Evolutionary conservation across 2,329 filamentous ascomycete genomes (phyloP).

Genomic region (Fusarium camptoceras): DNA sequence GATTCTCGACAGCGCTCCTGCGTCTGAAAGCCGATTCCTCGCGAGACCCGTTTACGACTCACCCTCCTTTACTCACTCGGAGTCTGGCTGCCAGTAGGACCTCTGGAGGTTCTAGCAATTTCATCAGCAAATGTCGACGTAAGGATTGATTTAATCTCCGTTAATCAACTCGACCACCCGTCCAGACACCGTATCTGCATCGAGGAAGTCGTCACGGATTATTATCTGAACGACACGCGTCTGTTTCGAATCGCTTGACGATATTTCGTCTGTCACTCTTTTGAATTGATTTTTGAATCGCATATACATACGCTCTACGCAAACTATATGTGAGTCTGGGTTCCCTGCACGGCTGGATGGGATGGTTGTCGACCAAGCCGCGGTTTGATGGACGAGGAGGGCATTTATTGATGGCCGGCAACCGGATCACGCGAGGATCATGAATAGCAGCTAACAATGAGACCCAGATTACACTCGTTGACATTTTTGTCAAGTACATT

Average conservation of each 20-base stretch:
- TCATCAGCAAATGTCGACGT: conserved; percentile 49
- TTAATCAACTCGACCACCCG: conserved; percentile 33
- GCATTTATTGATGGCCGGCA: background rate
- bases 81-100: conserved; percentile 46
- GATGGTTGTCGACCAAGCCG: background rate
- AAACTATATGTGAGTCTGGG: conserved; percentile 46
- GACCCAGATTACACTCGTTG: conserved; percentile 61
- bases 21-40: conserved; percentile 42
- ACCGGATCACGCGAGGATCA: background rate
- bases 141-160: conserved; percentile 47
- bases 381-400: background rate
- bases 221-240: conserved; percentile 45
- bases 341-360: background rate
- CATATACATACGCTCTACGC: conserved; percentile 48
- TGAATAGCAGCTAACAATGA: conserved; percentile 19
- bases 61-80: conserved; percentile 34
- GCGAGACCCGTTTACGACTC: conserved; percentile 40
- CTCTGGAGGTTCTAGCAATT: conserved; percentile 48
- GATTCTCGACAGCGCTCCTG: conserved; percentile 49
- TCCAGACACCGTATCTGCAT: conserved; percentile 27
- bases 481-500: conserved; percentile 69
- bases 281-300: conserved; percentile 50
- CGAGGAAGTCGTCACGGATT: conserved; percentile 40
- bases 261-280: conserved; percentile 62
- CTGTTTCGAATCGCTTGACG: conserved; percentile 53